Conservation (phyloP, 164 flowering plant species). For the Cinnamomum micranthum region DNA sequence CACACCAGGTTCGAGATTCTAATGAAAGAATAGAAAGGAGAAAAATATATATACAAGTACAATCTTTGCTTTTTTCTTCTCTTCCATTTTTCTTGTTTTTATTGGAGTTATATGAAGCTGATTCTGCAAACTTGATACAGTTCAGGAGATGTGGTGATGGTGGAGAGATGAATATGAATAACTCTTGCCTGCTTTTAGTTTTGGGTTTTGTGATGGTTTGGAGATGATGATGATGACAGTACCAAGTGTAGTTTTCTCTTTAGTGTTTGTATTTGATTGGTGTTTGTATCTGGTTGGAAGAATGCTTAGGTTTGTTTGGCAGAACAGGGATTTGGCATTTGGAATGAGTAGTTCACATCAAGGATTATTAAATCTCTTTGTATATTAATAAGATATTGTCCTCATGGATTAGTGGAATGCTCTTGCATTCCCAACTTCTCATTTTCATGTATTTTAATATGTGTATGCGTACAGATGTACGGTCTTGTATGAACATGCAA, state of each 20-base stretch:
- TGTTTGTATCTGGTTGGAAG: conserved; percentile 1
- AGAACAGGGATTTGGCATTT: neutral
- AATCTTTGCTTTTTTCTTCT: neutral
- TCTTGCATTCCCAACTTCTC: neutral
- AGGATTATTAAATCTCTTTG: conserved; percentile 1
- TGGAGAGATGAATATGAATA: conserved; percentile 13
- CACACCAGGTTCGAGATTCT: conserved; percentile 59
- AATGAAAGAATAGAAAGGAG: conserved; percentile 12
- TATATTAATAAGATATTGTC: neutral
- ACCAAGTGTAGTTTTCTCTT: neutral
- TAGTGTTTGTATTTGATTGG: conserved; percentile 1
- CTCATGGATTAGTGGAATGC: conserved; percentile 2
- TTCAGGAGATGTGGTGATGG: conserved; percentile 1
- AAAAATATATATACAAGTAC: neutral
- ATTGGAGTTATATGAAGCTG: neutral
- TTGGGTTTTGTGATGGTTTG: conserved; percentile 6
- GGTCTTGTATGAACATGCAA: neutral
- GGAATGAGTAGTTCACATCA: neutral
- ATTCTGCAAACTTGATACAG: neutral
- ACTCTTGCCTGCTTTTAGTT: conserved; percentile 1
- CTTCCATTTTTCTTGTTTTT: too few species aligned
- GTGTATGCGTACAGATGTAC: neutral
- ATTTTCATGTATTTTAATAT: conserved; percentile 2
- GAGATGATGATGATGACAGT: neutral
- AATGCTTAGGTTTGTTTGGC: conserved; percentile 4